Evolutionary conservation across 805 yeast species (phyloP).

Genomic region (Nakazawaea sp.): DNA sequence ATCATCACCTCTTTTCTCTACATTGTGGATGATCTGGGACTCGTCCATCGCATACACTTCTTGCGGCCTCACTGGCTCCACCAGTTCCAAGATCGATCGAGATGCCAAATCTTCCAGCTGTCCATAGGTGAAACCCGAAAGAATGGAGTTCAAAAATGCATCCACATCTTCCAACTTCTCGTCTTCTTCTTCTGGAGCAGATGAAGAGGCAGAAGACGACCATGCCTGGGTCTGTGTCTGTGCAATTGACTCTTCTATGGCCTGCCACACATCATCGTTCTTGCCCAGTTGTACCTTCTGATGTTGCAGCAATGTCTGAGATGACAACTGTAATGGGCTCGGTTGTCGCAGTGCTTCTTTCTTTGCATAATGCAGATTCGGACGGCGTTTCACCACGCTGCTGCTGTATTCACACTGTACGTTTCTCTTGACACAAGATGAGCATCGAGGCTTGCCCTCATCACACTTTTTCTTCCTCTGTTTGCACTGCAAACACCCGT

Average conservation of each 20-base stretch:
- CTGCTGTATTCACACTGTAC: slow-evolving; percentile 15
- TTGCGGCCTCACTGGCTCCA: background rate
- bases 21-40: slow-evolving; percentile 10
- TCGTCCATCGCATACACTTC: slow-evolving; percentile 10
- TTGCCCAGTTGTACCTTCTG: too few relatives aligned
- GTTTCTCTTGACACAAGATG: slow-evolving; percentile 15
- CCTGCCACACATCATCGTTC: too few relatives aligned
- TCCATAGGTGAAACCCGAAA: slow-evolving; percentile 1
- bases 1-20: background rate
- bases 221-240: background rate
- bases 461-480: slow-evolving; percentile 35
- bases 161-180: background rate
- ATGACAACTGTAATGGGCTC: too few relatives aligned
- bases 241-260: too few relatives aligned
- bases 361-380: slow-evolving; percentile 3
- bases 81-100: background rate
- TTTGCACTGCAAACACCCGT: slow-evolving; percentile 37
- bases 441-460: slow-evolving; percentile 19
- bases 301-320: too few relatives aligned
- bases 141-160: slow-evolving; percentile 1
- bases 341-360: too few relatives aligned
- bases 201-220: background rate
- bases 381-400: slow-evolving; percentile 1
- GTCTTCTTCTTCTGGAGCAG: background rate
- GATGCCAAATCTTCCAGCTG: background rate